These are phyloP conservation scores for Chalciporus piperatus DNA, from an alignment of 768 basidiomycete genomes.

Conservation along the genomic window DNA sequence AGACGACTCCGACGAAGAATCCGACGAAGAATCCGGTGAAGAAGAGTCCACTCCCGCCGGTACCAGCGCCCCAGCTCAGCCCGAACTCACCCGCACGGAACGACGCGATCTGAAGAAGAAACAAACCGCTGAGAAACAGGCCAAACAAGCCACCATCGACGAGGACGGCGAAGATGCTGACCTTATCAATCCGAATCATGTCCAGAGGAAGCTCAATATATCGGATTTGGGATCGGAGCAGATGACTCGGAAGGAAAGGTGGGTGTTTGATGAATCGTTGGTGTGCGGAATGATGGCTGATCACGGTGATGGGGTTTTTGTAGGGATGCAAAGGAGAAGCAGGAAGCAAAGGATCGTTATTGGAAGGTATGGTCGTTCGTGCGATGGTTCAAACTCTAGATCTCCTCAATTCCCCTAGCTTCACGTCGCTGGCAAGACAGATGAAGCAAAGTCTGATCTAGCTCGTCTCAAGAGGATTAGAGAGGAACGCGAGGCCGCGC, in stretches of 20 bases:
- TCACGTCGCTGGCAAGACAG: conserved; percentile 81
- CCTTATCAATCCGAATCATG: conserved; percentile 76
- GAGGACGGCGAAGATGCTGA: conserved; percentile 66
- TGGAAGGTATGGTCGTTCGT: conserved; percentile 59
- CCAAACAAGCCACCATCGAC: conserved; percentile 33
- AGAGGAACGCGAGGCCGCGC: conserved; percentile 84
- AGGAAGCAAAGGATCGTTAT: conserved; percentile 83
- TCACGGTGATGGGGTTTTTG: background rate
- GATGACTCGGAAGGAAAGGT: conserved; percentile 67
- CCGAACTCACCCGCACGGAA: conserved; percentile 68
- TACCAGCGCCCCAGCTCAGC: conserved; percentile 32
- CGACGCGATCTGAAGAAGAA: conserved; percentile 84
- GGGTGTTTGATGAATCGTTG: conserved; percentile 7
- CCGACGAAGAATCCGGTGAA: conserved; percentile 38
- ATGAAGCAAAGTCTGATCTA: conserved; percentile 86
- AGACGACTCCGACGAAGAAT: conserved; percentile 40
- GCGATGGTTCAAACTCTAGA: background rate
- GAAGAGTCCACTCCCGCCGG: conserved; percentile 35
- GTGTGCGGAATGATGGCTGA: background rate
- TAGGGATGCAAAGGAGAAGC: conserved; percentile 91
- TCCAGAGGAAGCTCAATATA: conserved; percentile 71
- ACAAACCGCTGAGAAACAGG: conserved; percentile 49
- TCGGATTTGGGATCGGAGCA: conserved; percentile 69
- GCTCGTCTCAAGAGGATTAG: conserved; percentile 82
- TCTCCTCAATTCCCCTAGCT: conserved; percentile 40